Percentiles rank a stretch among this genome's conserved stretches.
phyloP scores from a whole-genome alignment of 192 early-diverging fungal species.

The Haplosporangium gracile region DNA sequence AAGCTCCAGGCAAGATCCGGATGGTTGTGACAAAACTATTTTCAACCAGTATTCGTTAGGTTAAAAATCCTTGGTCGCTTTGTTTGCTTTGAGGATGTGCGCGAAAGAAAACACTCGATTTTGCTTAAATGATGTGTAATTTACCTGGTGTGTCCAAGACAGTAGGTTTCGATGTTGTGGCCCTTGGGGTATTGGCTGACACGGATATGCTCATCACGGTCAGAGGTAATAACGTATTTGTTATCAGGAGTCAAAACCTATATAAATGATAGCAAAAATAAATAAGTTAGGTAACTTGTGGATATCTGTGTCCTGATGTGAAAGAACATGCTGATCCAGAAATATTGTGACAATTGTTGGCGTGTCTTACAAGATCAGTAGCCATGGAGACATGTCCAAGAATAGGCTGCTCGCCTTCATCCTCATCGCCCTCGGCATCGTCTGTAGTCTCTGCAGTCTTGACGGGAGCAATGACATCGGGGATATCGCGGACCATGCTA shows the following conservation, averaged over 20 bases:
- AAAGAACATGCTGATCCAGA: neutral
- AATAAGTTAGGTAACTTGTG: neutral
- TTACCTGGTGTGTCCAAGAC: constrained; percentile 93
- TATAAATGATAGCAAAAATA: neutral
- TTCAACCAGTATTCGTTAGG: neutral
- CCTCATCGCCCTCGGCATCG: constrained; percentile 48
- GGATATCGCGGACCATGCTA: constrained; percentile 48
- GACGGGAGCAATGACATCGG: constrained; percentile 27
- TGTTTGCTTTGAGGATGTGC: neutral
- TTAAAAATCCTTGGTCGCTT: neutral
- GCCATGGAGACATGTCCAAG: constrained; percentile 97
- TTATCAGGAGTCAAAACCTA: constrained; percentile 72
- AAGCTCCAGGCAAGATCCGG: constrained; percentile 65
- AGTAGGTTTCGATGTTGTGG: constrained; percentile 91
- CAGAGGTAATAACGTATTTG: constrained; percentile 86
- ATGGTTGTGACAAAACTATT: constrained; percentile 81
- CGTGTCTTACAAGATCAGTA: constrained; percentile 81
- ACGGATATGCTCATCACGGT: constrained; percentile 98
- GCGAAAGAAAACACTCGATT: neutral
- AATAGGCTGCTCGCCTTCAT: constrained; percentile 58
- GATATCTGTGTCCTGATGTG: neutral
- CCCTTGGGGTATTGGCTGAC: constrained; percentile 92
- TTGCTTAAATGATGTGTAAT: neutral
- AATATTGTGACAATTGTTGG: neutral
- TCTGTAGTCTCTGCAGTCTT: constrained; percentile 48